Evolutionary conservation across 108 stramenopile genomes (phyloP).

Genomic region (Hondaea fermentalgiana): DNA sequence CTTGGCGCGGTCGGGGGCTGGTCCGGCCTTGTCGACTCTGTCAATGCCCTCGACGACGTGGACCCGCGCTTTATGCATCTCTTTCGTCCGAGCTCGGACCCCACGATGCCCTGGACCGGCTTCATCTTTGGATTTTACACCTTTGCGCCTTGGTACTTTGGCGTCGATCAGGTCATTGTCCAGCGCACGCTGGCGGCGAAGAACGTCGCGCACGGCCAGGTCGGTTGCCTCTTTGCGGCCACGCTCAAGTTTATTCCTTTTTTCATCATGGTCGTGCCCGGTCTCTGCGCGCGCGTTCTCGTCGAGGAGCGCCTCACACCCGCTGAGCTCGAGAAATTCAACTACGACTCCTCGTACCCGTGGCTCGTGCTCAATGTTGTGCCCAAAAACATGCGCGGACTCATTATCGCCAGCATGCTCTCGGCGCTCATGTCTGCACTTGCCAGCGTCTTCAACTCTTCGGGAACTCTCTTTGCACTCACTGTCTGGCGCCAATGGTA

Average conservation of each 20-base stretch:
- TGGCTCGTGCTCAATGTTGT: constrained; percentile 14
- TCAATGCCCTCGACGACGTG: neutral
- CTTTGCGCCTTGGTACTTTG: neutral
- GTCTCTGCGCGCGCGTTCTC: constrained; percentile 16
- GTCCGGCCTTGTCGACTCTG: neutral
- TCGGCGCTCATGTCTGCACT: constrained; percentile 11
- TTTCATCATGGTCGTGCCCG: constrained; percentile 18
- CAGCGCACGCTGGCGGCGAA: neutral
- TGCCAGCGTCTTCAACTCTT: constrained; percentile 11
- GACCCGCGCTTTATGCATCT: neutral
- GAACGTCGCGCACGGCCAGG: constrained; percentile 6
- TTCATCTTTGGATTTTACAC: neutral
- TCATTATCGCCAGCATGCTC: neutral
- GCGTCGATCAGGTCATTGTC: constrained; percentile 2
- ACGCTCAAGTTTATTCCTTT: neutral
- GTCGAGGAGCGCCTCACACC: neutral
- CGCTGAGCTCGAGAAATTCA: neutral
- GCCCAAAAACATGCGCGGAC: neutral
- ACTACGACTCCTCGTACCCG: neutral
- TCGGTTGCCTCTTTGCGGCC: neutral
- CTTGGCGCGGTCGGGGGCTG: neutral
- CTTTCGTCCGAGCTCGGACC: neutral
- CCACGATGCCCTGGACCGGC: neutral
- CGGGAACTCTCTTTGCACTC: constrained; percentile 5
- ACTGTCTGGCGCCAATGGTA: neutral